Conservation (phyloP, 805 yeast species). For the Metschnikowia colocasiae region DNA sequence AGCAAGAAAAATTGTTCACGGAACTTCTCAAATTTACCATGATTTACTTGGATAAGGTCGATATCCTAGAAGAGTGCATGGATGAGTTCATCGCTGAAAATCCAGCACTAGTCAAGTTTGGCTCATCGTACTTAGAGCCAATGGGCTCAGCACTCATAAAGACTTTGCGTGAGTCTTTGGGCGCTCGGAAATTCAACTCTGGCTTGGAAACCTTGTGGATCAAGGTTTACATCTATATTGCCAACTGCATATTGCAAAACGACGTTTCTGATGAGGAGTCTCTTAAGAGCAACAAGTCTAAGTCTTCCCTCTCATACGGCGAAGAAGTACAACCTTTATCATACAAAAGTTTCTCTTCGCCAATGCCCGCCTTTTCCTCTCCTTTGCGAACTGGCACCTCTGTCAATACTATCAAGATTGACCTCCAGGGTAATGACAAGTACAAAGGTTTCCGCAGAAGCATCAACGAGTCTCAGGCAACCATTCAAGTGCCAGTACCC, state of each 20-base stretch:
- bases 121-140: slow-evolving; percentile 35
- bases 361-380: slow-evolving; percentile 6
- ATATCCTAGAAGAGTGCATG: slow-evolving; percentile 32
- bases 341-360: slow-evolving; percentile 9
- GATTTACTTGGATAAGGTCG: slow-evolving; percentile 27
- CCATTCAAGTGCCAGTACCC: slow-evolving; percentile 7
- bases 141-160: slow-evolving; percentile 39
- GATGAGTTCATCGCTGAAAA: slow-evolving; percentile 31
- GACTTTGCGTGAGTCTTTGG: slow-evolving; percentile 37
- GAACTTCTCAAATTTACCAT: slow-evolving; percentile 34
- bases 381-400: background rate
- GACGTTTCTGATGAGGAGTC: slow-evolving; percentile 27
- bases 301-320: slow-evolving; percentile 8
- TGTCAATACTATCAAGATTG: slow-evolving; percentile 22
- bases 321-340: slow-evolving; percentile 26
- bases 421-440: slow-evolving; percentile 30
- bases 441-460: slow-evolving; percentile 44
- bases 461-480: slow-evolving; percentile 8
- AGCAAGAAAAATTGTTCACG: slow-evolving; percentile 34
- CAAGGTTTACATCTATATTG: slow-evolving; percentile 36
- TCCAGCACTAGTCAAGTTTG: slow-evolving; percentile 22
- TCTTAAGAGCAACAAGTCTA: slow-evolving; percentile 12
- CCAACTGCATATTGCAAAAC: slow-evolving; percentile 33
- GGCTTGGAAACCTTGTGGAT: slow-evolving; percentile 38
- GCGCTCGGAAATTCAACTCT: slow-evolving; percentile 27